Conservation (phyloP, 352 stramenopile genomes). For the Globisporangium emineosum region DNA sequence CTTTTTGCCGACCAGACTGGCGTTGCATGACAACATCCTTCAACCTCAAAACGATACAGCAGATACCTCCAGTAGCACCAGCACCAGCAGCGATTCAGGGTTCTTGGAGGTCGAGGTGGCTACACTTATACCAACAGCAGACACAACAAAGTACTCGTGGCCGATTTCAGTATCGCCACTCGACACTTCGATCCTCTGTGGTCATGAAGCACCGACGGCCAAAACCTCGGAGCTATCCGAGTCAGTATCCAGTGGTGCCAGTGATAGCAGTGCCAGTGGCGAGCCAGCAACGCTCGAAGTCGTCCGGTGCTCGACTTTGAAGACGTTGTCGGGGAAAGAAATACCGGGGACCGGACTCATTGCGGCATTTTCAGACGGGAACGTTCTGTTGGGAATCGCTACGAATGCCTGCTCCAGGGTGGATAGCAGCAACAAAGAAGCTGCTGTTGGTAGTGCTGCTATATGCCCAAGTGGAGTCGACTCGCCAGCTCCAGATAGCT, state of each 20-base stretch:
- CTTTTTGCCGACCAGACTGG: constrained; percentile 9
- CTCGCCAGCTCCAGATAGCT: background rate
- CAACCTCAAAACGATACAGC: background rate
- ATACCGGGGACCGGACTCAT: constrained; percentile 4
- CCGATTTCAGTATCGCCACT: background rate
- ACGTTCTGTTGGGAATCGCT: constrained; percentile 6
- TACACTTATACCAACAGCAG: background rate
- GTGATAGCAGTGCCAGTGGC: background rate
- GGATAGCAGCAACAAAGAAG: background rate
- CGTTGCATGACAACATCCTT: background rate
- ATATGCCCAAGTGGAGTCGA: background rate
- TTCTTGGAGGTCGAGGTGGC: background rate
- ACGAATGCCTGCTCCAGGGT: background rate
- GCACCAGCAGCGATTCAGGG: background rate
- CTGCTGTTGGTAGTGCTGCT: background rate
- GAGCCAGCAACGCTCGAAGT: background rate
- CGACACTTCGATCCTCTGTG: background rate
- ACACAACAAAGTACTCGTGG: constrained; percentile 5
- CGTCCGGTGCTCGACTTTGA: constrained; percentile 4
- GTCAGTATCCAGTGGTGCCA: background rate
- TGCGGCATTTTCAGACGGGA: background rate
- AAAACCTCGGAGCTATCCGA: background rate
- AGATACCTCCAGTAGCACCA: background rate
- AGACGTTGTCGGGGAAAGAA: background rate
- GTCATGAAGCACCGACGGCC: background rate